These are phyloP conservation scores for Candida broadrunensis DNA, from an alignment of 805 yeast species.

Conservation along the genomic window DNA sequence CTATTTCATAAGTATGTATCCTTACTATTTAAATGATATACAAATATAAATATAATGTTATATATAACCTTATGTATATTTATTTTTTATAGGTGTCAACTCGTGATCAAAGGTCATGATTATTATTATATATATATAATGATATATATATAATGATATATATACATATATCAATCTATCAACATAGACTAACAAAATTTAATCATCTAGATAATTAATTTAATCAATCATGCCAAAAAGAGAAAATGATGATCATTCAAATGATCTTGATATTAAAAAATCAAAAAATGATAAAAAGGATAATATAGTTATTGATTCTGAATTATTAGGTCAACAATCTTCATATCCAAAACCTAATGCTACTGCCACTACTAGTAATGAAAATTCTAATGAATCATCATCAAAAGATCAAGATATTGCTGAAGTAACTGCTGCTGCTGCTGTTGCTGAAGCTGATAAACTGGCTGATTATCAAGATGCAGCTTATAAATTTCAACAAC, in stretches of 20 bases:
- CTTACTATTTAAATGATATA: no score
- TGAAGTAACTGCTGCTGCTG: constrained; percentile 37
- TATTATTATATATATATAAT: constrained; percentile 1
- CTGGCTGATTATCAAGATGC: constrained; percentile 7
- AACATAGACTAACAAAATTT: constrained; percentile 4
- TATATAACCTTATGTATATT: no score
- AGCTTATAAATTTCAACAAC: constrained; percentile 16
- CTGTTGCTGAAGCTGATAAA: constrained; percentile 21
- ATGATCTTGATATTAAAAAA: constrained; percentile 12
- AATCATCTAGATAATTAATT: no score
- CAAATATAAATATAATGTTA: no score
- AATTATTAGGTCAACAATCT: constrained; percentile 40
- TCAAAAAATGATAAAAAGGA: constrained; percentile 13
- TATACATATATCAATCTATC: neutral
- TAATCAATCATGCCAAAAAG: constrained; percentile 20
- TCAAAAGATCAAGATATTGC: constrained; percentile 13
- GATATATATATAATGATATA: no score
- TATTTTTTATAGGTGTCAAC: no score
- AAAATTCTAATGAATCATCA: constrained; percentile 10
- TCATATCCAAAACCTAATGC: constrained; percentile 20
- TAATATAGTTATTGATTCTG: constrained; percentile 37
- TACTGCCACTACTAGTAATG: constrained; percentile 10
- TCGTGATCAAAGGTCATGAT: neutral
- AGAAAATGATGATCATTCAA: constrained; percentile 9
- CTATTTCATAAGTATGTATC: no score